Percentiles rank a stretch among this genome's conserved stretches.
Conservation (phyloP, 176 grass and related monocot genomes). For the Eragrostis curvula region DNA sequence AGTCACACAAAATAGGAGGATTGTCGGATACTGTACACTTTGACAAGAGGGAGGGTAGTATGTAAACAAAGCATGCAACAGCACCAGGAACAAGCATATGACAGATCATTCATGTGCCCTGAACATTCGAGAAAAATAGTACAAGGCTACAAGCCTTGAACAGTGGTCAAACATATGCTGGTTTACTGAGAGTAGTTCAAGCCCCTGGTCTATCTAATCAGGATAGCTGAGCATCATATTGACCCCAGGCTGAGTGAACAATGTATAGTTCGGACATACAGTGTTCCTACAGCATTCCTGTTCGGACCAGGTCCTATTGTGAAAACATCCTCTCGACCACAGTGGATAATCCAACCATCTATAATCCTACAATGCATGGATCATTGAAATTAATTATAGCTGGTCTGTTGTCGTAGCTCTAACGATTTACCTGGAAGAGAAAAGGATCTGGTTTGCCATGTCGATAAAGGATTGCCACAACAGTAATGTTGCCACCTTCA, state of each 20-base stretch:
- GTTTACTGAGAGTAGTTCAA: not conserved
- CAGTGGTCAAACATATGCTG: not conserved
- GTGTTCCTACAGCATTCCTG: not conserved
- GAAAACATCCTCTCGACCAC: not conserved
- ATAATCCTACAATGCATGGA: not conserved
- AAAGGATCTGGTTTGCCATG: conserved; percentile 65
- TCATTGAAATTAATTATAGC: not conserved
- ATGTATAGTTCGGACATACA: not conserved
- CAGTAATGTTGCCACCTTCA: conserved; percentile 60
- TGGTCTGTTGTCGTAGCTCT: not conserved
- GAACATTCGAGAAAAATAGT: not conserved
- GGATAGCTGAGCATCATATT: not conserved
- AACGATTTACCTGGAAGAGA: conserved; percentile 60
- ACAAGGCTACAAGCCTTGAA: conserved; percentile 3
- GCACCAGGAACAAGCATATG: not conserved
- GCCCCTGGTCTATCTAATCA: not conserved
- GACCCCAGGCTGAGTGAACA: not conserved
- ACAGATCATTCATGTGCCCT: not conserved
- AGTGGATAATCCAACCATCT: not conserved
- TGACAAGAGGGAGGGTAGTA: not conserved
- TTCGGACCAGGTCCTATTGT: no score
- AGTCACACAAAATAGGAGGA: not conserved
- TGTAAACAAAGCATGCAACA: not conserved
- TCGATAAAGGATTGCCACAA: conserved; percentile 63
- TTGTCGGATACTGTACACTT: not conserved